Conservation (phyloP, 306 rosid species). For the Gillenia trifoliata region DNA sequence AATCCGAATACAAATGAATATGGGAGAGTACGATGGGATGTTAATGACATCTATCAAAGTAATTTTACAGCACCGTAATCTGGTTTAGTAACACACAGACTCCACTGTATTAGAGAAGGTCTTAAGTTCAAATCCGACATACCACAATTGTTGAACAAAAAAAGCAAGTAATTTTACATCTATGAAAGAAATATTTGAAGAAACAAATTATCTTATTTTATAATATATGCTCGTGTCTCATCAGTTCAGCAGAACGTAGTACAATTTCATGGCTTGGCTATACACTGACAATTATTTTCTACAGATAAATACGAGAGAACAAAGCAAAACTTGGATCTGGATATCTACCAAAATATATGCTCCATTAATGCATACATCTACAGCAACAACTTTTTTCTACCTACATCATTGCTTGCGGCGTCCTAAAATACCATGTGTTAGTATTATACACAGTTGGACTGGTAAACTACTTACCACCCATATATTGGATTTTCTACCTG, state of each 20-base stretch:
- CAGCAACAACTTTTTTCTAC: constrained; percentile 14
- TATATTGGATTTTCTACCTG: constrained; percentile 83
- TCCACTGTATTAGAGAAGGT: no score
- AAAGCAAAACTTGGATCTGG: constrained; percentile 23
- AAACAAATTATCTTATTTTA: background rate
- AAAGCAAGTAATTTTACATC: background rate
- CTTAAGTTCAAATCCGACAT: no score
- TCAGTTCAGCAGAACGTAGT: background rate
- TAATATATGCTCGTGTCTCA: background rate
- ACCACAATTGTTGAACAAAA: background rate
- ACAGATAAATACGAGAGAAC: background rate
- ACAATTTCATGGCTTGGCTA: background rate
- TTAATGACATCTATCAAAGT: no score
- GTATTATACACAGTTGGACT: constrained; percentile 28
- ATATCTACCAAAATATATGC: background rate
- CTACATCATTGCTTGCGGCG: constrained; percentile 13
- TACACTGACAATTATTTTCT: constrained; percentile 3
- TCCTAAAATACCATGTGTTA: constrained; percentile 30
- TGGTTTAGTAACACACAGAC: no score
- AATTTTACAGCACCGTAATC: no score
- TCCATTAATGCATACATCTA: constrained; percentile 7
- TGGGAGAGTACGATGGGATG: no score
- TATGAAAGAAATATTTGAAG: background rate
- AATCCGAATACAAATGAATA: no score
- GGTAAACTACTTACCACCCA: constrained; percentile 57